phyloP scores from a whole-genome alignment of 179 eudicot species.

The Amaranthus tricolor region DNA sequence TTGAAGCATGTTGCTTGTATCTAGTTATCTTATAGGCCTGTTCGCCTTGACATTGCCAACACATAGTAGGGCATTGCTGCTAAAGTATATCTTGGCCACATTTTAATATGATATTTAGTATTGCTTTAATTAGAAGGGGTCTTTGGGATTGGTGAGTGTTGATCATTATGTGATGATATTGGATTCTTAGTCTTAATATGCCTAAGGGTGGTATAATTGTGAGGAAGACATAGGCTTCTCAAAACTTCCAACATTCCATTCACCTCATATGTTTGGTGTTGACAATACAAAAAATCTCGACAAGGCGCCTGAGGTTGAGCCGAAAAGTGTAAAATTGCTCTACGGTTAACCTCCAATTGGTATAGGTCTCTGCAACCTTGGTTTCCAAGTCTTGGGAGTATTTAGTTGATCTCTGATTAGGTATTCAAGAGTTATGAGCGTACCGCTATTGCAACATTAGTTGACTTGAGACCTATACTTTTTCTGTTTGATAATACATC shows the following conservation, averaged over 20 bases:
- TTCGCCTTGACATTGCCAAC: background rate
- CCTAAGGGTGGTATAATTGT: background rate
- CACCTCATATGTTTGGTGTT: too few species aligned
- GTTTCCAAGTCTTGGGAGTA: background rate
- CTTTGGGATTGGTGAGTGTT: background rate
- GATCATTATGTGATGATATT: background rate
- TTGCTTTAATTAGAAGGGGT: background rate
- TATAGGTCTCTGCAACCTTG: slow-evolving; percentile 1
- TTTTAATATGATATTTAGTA: background rate
- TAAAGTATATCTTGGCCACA: background rate
- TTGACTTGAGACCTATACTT: background rate
- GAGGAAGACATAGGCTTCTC: too few species aligned
- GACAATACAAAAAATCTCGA: too few species aligned
- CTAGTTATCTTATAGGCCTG: background rate
- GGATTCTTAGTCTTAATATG: background rate
- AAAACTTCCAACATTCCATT: too few species aligned
- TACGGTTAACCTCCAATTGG: background rate
- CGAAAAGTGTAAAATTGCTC: background rate
- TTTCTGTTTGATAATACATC: background rate
- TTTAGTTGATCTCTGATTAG: background rate
- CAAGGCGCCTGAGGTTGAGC: too few species aligned
- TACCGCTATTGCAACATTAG: background rate
- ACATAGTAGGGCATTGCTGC: background rate
- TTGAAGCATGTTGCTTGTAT: background rate
- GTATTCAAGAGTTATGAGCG: background rate